phyloP scores from a whole-genome alignment of 805 yeast genomes.

The Sugiyamaella chiloensis region DNA sequence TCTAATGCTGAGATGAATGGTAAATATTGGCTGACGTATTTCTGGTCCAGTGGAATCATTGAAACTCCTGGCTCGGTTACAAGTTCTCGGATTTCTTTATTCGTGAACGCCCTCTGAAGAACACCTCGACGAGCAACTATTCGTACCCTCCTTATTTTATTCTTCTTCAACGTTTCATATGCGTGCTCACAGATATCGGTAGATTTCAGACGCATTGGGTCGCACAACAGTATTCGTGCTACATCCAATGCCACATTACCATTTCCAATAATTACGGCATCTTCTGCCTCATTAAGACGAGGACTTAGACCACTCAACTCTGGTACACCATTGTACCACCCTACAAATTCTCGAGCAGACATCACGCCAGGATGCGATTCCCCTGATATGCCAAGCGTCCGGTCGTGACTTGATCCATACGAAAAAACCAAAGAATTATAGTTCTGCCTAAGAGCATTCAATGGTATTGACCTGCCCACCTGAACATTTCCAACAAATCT shows the following conservation, averaged over 20 bases:
- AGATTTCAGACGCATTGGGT: constrained; percentile 50
- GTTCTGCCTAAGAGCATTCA: constrained; percentile 47
- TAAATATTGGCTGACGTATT: constrained; percentile 31
- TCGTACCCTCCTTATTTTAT: constrained; percentile 59
- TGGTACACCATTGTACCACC: constrained; percentile 95
- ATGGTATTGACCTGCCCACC: constrained; percentile 59
- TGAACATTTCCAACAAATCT: constrained; percentile 68
- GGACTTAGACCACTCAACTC: constrained; percentile 49
- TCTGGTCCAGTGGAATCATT: constrained; percentile 47
- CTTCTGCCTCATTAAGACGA: constrained; percentile 56
- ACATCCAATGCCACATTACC: constrained; percentile 96
- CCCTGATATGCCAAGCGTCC: constrained; percentile 55
- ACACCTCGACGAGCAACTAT: constrained; percentile 86
- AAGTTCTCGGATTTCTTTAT: constrained; percentile 85
- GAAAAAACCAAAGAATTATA: constrained; percentile 77
- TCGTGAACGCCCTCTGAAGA: constrained; percentile 78
- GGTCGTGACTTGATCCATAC: constrained; percentile 70
- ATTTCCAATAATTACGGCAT: constrained; percentile 85
- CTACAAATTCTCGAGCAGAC: constrained; percentile 82
- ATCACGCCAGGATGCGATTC: constrained; percentile 59
- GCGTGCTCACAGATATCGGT: constrained; percentile 77
- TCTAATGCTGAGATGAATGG: constrained; percentile 36
- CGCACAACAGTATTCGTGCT: constrained; percentile 70
- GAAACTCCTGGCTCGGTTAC: constrained; percentile 52
- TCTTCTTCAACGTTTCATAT: constrained; percentile 45